phyloP scores from a whole-genome alignment of 495 filamentous ascomycete genomes.

The Xylaria palmicola region DNA sequence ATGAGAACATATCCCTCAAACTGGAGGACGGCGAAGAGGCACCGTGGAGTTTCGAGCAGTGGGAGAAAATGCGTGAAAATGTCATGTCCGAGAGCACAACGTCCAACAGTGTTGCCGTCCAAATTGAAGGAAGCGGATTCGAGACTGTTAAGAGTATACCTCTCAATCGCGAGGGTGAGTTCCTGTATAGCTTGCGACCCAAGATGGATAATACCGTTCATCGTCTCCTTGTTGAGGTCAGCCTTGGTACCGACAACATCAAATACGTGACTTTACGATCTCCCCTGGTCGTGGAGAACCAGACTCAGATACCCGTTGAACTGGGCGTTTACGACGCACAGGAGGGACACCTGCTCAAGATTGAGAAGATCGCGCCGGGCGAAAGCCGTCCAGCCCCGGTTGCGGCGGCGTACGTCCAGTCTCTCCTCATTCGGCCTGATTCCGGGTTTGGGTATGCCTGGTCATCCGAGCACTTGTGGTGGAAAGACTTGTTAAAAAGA shows the following conservation, averaged over 20 bases:
- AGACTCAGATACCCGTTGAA: conserved; percentile 94
- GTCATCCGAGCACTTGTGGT: conserved; percentile 85
- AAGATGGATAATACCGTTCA: conserved; percentile 78
- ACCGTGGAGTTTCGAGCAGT: conserved; percentile 95
- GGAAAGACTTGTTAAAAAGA: conserved; percentile 83
- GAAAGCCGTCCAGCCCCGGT: conserved; percentile 89
- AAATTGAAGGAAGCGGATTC: conserved; percentile 90
- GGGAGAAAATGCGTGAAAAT: conserved; percentile 89
- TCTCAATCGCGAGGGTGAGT: conserved; percentile 90
- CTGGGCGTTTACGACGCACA: conserved; percentile 87
- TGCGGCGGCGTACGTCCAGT: conserved; percentile 87
- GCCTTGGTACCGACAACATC: conserved; percentile 85
- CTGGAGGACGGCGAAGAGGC: conserved; percentile 85
- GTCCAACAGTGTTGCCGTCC: conserved; percentile 72
- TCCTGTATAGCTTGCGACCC: conserved; percentile 79
- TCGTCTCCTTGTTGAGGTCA: conserved; percentile 88
- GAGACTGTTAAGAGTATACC: conserved; percentile 84
- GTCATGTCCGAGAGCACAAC: conserved; percentile 74
- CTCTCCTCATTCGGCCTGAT: conserved; percentile 86
- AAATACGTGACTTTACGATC: conserved; percentile 97
- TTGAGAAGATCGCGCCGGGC: conserved; percentile 94
- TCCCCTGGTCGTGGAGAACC: conserved; percentile 94
- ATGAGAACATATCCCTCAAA: conserved; percentile 64
- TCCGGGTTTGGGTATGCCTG: conserved; percentile 96
- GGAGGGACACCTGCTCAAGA: conserved; percentile 89